Evolutionary conservation across 257 asterid genomes (phyloP), one percentile per base, ranked within the genome.

Genomic region (Scutellaria baicalensis): DNA sequence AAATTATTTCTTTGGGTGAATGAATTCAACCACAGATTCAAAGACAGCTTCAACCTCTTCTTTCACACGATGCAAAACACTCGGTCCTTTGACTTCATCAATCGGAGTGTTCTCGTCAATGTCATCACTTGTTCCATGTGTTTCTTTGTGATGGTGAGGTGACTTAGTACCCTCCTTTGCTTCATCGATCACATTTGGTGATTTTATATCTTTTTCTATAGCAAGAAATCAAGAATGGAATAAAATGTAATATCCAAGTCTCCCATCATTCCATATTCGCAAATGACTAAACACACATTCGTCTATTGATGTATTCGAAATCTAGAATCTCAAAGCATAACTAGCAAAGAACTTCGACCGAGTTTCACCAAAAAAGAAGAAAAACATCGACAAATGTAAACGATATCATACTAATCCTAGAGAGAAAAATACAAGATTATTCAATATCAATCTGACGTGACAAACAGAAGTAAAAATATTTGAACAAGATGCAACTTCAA

Each of bases 11-110:
- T 87, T 87, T 17, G 88, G 90, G 12, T 9, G 82, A 59, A 69
- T 72, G 9, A 94, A 72, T 59, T 62, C 83, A 0, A 81, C 92
- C 59, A 91, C 77, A 55, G 97, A 72, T 59, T 59, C 85, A 0
- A 81, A 90, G 56, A 91, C 77, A 59, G 97, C 98, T 83, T 89
- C 98, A 16, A 88, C 51, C 77, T 93, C 98, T 83, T 93, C 98
- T 86, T 87, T 91, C 8, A 76, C 85, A 4, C 98, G 86, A 23
- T 84, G 82, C 51, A 90, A 66, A 4, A 93, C 84, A 40, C 83
- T 42, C 4, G 98, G 98, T 8, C 88, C 97, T 71, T 88, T 90
- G 17, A 93, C 87, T 64, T 85, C 92, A 60, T 84, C 92, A 6
- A 82, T 66, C 0, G 86, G 84, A 27, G 98, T 90, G 71, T 67